A percentile compares a stretch with the other conserved stretches of the same genome.
Evolutionary conservation across 768 basidiomycete genomes (phyloP).

Genomic region (Phanerochaete sordida): DNA sequence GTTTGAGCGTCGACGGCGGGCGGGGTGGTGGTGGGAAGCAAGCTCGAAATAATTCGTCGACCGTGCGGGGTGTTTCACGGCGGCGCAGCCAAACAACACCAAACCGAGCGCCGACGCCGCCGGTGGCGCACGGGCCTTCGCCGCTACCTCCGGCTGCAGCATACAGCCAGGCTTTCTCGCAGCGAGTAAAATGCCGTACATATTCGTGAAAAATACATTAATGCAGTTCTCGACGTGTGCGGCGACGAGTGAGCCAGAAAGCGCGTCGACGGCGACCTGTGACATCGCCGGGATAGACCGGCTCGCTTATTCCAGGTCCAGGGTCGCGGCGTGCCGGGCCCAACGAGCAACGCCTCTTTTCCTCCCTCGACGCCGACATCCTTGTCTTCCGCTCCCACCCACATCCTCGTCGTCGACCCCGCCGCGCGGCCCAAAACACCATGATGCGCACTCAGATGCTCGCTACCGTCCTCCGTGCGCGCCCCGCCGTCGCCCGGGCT

Average conservation of each 20-base stretch:
- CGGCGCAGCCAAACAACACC: constrained; percentile 5
- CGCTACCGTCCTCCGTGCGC: constrained; percentile 61
- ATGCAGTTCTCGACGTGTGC: not conserved
- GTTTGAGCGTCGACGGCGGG: constrained; percentile 12
- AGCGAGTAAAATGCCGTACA: not conserved
- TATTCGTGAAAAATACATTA: not conserved
- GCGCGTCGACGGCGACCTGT: not conserved
- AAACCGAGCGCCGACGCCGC: constrained; percentile 7
- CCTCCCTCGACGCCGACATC: constrained; percentile 9
- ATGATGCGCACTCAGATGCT: constrained; percentile 57
- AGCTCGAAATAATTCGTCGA: not conserved
- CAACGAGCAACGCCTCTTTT: constrained; percentile 11
- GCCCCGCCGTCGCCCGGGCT: constrained; percentile 44
- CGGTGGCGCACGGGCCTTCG: not conserved
- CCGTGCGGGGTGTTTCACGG: not conserved
- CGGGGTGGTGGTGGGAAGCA: constrained; percentile 22
- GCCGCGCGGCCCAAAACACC: constrained; percentile 6
- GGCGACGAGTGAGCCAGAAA: not conserved
- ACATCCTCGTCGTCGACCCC: constrained; percentile 7
- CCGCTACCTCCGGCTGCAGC: not conserved
- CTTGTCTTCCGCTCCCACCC: constrained; percentile 8
- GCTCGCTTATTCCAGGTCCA: constrained; percentile 22
- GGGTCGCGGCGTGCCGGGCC: constrained; percentile 21
- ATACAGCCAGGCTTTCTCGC: not conserved
- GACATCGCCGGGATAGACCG: constrained; percentile 24